phyloP scores from a whole-genome alignment of 805 yeast species.

The Lachancea meyersii region DNA sequence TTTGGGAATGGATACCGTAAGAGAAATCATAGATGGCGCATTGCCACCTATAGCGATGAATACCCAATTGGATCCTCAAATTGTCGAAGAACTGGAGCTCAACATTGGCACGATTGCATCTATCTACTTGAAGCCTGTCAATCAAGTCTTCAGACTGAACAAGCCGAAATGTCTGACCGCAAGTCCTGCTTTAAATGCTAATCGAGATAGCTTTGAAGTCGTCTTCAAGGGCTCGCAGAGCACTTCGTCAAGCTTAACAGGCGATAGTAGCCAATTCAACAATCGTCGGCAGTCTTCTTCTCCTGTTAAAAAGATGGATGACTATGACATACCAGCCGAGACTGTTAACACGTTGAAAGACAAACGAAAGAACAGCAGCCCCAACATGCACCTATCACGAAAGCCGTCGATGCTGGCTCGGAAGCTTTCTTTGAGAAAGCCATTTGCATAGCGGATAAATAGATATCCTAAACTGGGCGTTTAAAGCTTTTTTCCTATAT shows the following conservation, averaged over 20 bases:
- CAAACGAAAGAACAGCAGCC: conserved; percentile 28
- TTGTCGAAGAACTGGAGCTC: conserved; percentile 75
- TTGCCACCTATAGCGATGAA: conserved; percentile 63
- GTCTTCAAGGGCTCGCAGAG: conserved; percentile 11
- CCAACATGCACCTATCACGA: conserved; percentile 29
- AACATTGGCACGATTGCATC: conserved; percentile 79
- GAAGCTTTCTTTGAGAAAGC: conserved; percentile 29
- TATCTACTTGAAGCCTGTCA: conserved; percentile 75
- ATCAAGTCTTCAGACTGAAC: conserved; percentile 67
- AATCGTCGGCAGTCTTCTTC: conserved; percentile 5
- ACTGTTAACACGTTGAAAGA: conserved; percentile 34
- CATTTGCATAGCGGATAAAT: conserved; percentile 12
- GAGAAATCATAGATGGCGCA: conserved; percentile 51
- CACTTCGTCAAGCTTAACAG: conserved; percentile 8
- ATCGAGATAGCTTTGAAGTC: conserved; percentile 17
- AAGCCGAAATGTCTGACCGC: conserved; percentile 44
- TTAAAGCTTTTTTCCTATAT: not conserved
- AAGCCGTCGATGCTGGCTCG: conserved; percentile 35
- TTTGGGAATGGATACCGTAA: conserved; percentile 36
- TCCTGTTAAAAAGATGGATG: conserved; percentile 27
- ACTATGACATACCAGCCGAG: conserved; percentile 37
- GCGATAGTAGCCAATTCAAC: not conserved
- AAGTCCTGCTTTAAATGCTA: conserved; percentile 43
- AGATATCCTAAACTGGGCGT: not conserved
- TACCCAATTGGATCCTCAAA: conserved; percentile 60